Evolutionary conservation across 345 rosid species (phyloP), one percentile per base, ranked within the genome.

Genomic region (Salix viminalis): DNA sequence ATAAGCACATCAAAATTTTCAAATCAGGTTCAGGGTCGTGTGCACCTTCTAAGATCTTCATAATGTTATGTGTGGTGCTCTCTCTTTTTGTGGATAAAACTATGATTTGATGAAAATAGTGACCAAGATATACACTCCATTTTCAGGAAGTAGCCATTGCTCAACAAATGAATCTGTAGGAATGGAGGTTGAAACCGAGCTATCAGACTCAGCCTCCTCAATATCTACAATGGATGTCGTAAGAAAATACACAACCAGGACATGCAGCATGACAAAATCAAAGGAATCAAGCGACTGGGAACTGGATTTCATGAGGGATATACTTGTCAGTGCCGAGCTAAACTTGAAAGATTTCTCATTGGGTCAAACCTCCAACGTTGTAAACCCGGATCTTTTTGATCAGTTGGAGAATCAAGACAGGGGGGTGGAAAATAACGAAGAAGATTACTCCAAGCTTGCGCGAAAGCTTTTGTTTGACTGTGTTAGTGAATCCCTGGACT

Each of bases 401-500:
- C 86, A 82, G 73, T 70, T 91, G 76, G 92, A 94, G 86, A 76
- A 78, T 77, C 70, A 61, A 9, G 67, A 65, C n/a, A 74, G 24
- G 23, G 58, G 58, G 68, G 39, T 28, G 26, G 82, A 78, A 61
- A 74, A 77, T 41, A 81, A 84, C 13, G 82, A 79, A 30, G 86
- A 84, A 54, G 91, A 87, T 19, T 10, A 56, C 18, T 76, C 70
- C 44, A 90, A 87, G 80, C 85, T 85, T n/a, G 82, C 77, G 36
- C 72, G 88, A 72, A 90, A 85, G 82, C 72, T 83, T 54, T 70
- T 91, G 79, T 91, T 93, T 21, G 96, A 90, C 65, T 88, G 82
- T 42, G 85, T 90, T 16, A 80, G 71, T 3, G 93, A 91, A 65
- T 82, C 84, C 71, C 70, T 95, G 75, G 89, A 76, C 18, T 24